Evolutionary conservation across 2,329 filamentous ascomycete species (phyloP), one percentile per base, ranked within the genome.

Genomic region (Elsinoe fawcettii): DNA sequence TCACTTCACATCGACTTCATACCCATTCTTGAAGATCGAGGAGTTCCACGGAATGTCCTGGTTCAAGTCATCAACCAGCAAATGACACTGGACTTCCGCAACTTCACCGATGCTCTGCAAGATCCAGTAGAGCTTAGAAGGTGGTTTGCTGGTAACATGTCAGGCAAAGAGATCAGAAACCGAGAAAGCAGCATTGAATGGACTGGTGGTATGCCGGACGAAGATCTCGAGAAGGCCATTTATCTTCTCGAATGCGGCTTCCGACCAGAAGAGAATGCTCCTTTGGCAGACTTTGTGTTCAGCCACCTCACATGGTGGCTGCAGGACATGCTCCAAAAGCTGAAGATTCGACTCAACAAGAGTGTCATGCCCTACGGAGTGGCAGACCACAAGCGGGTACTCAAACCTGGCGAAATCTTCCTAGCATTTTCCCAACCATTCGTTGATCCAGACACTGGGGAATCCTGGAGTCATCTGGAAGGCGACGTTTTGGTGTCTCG

Each of bases 1-100:
- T 72, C 75, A 0, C 71, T 91, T 0, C 88, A 90, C 63, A 71
- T 80, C 0, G 85, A 88, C 25, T 83, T 90, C 51, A 77, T 92
- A 1, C 81, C 84, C 0, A 81, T 92, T 0, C 70, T 92, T 0
- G 74, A 83, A 16, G 80, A 86, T 32, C 75, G 83, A 27, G 80
- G 85, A 0, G 73, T 75, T 0, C 63, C 80, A 8, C 66, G 66
- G 5, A 47, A 71, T 0, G 67, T 69, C 0, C 73, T 91, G 0
- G 73, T 74, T 0, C 59, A 71, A 0, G 70, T 84, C 5, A 72
- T 88, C 3, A 66, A 65, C 0, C 67, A 75, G 0, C 76, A 78
- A 1, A 70, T 89, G 0, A 64, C 75, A 1, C 66, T 70, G 1
- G 79, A 85, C 6, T 73, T 87, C 1, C 71, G 77, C 0, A 71